A percentile compares a stretch with the other conserved stretches of the same genome.
These are phyloP conservation scores for Cladosporium sp. DNA, from an alignment of 2,329 filamentous ascomycete genomes.

Conservation along the genomic window DNA sequence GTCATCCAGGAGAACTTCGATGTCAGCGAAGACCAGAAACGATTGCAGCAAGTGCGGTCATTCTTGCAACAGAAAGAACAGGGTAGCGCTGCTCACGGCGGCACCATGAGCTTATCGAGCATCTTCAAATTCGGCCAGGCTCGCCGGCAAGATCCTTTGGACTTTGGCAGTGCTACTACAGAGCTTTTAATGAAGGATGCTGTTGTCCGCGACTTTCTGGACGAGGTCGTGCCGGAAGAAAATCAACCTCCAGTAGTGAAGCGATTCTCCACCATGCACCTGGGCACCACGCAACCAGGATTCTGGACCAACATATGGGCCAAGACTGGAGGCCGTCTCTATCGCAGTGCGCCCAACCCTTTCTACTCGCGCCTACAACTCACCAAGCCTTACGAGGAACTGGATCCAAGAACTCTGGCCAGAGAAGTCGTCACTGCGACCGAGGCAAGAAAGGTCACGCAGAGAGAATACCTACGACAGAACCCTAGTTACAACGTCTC, in stretches of 20 bases:
- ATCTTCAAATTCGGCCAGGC: slow-evolving; percentile 64
- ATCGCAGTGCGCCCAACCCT: slow-evolving; percentile 74
- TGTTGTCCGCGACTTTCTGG: slow-evolving; percentile 90
- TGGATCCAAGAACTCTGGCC: slow-evolving; percentile 85
- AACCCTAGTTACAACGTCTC: slow-evolving; percentile 93
- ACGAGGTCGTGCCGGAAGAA: slow-evolving; percentile 56
- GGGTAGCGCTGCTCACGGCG: slow-evolving; percentile 61
- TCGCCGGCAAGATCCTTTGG: slow-evolving; percentile 75
- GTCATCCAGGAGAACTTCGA: slow-evolving; percentile 99
- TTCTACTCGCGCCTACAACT: slow-evolving; percentile 85
- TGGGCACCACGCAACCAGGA: slow-evolving; percentile 19
- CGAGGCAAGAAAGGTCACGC: slow-evolving; percentile 78
- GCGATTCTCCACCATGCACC: slow-evolving; percentile 12
- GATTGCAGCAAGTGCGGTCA: slow-evolving; percentile 90
- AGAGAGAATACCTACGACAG: slow-evolving; percentile 83
- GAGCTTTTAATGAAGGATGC: slow-evolving; percentile 97
- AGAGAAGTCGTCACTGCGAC: slow-evolving; percentile 84
- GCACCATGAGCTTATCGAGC: slow-evolving; percentile 70
- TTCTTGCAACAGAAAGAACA: slow-evolving; percentile 91
- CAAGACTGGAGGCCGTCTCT: slow-evolving; percentile 31
- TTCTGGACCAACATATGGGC: slow-evolving; percentile 29
- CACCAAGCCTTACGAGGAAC: slow-evolving; percentile 69
- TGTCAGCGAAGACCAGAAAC: slow-evolving; percentile 96
- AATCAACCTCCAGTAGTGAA: slow-evolving; percentile 4
- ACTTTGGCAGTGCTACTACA: slow-evolving; percentile 87